A percentile compares a stretch with the other conserved stretches of the same genome.
Evolutionary conservation across 345 rosid genomes (phyloP).

Genomic region (Brassica cretica): DNA sequence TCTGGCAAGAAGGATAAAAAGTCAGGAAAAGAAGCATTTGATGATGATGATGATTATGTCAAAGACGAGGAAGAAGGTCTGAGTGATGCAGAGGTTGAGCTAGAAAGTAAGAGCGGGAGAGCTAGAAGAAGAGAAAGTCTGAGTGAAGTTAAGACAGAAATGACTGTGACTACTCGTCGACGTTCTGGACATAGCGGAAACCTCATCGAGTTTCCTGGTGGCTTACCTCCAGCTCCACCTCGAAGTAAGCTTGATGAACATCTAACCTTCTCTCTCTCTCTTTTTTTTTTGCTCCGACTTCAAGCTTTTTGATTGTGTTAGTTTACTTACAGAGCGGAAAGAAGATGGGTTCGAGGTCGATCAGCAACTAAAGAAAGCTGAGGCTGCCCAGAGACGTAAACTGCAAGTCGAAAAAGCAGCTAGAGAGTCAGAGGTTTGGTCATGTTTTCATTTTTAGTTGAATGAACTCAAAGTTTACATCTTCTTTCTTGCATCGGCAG

Average conservation of each 20-base stretch:
- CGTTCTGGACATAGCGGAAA: slow-evolving; percentile 50
- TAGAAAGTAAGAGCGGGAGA: slow-evolving; percentile 45
- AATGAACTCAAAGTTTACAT: slow-evolving; percentile 4
- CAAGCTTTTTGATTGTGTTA: neutral
- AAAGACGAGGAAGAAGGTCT: slow-evolving; percentile 54
- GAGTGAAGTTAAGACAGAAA: slow-evolving; percentile 48
- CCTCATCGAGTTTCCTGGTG: slow-evolving; percentile 78
- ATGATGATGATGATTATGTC: slow-evolving; percentile 53
- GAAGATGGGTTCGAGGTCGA: slow-evolving; percentile 79
- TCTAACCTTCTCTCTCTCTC: neutral
- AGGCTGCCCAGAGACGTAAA: slow-evolving; percentile 91
- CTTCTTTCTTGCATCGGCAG: slow-evolving; percentile 38
- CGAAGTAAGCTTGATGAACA: slow-evolving; percentile 62
- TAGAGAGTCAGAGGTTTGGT: slow-evolving; percentile 75
- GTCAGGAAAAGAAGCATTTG: slow-evolving; percentile 45
- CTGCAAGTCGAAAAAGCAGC: slow-evolving; percentile 90
- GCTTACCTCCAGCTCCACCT: slow-evolving; percentile 89
- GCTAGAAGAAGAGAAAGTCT: slow-evolving; percentile 58
- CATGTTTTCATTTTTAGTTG: slow-evolving; percentile 1
- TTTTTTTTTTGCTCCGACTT: neutral
- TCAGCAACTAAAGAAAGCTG: slow-evolving; percentile 82
- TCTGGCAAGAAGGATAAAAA: slow-evolving; percentile 46
- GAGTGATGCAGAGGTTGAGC: slow-evolving; percentile 52
- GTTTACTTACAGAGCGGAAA: slow-evolving; percentile 60
- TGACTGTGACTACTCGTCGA: slow-evolving; percentile 81